These are phyloP conservation scores for Puccinia sorghi DNA, from an alignment of 1,284 basidiomycete genomes.

Conservation along the genomic window DNA sequence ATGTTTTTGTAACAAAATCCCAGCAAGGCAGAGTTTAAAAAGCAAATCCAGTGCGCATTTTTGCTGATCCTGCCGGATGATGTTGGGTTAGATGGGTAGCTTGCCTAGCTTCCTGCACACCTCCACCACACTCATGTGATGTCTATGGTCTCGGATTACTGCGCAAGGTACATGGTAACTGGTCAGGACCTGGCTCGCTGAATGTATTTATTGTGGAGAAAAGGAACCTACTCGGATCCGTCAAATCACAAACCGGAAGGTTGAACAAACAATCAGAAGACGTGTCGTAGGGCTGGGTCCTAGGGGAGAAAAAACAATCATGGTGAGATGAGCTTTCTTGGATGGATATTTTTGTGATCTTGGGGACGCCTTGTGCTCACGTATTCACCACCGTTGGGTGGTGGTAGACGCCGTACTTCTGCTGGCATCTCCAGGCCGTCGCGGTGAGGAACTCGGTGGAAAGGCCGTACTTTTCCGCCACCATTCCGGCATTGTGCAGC, in stretches of 20 bases:
- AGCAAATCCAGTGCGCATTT: not conserved
- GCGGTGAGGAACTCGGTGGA: slow-evolving; percentile 31
- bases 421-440: slow-evolving; percentile 45
- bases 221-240: slow-evolving; percentile 22
- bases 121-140: slow-evolving; percentile 19
- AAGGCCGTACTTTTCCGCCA: slow-evolving; percentile 41
- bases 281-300: slow-evolving; percentile 33
- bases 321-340: not conserved
- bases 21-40: not conserved
- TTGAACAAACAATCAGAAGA: slow-evolving; percentile 43
- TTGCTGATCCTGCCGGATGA: not conserved
- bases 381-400: slow-evolving; percentile 27
- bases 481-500: slow-evolving; percentile 22
- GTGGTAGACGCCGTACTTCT: slow-evolving; percentile 37
- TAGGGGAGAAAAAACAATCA: not conserved
- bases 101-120: slow-evolving; percentile 41
- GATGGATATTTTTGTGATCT: not conserved
- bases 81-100: slow-evolving; percentile 26
- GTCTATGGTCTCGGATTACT: slow-evolving; percentile 14
- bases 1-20: slow-evolving; percentile 2
- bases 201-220: not conserved
- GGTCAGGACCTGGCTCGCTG: not conserved
- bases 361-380: slow-evolving; percentile 16
- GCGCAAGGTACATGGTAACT: not conserved
- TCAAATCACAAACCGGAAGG: slow-evolving; percentile 46